phyloP scores from a whole-genome alignment of 768 basidiomycete species.

The Xerocomellus chrysenteron region DNA sequence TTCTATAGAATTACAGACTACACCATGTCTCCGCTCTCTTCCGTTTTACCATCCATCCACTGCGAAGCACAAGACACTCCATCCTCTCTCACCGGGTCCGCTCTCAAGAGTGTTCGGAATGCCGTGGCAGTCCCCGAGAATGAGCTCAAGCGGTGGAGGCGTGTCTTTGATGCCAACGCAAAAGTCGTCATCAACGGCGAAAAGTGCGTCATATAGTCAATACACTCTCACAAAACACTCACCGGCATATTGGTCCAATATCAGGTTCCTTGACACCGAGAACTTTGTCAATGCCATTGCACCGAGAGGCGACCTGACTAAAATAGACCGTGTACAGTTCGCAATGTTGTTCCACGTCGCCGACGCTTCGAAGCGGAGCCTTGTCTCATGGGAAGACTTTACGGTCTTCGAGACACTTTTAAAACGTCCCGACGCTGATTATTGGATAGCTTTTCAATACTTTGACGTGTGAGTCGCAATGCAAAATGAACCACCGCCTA shows the following conservation, averaged over 20 bases:
- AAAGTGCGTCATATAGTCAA: slow-evolving; percentile 55
- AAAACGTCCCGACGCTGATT: slow-evolving; percentile 94
- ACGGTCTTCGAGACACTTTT: slow-evolving; percentile 90
- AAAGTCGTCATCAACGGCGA: slow-evolving; percentile 70
- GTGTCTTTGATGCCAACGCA: slow-evolving; percentile 83
- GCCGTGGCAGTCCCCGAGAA: slow-evolving; percentile 72
- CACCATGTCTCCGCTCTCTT: slow-evolving; percentile 40
- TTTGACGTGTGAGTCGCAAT: slow-evolving; percentile 81
- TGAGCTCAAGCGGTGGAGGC: slow-evolving; percentile 86
- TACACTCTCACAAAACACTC: slow-evolving; percentile 20
- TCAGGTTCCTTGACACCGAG: slow-evolving; percentile 81
- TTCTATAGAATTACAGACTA: slow-evolving; percentile 23
- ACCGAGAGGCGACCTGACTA: slow-evolving; percentile 78
- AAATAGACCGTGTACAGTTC: slow-evolving; percentile 87
- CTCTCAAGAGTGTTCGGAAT: slow-evolving; percentile 64
- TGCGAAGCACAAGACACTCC: slow-evolving; percentile 46
- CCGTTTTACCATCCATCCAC: slow-evolving; percentile 49
- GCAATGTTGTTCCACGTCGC: slow-evolving; percentile 88
- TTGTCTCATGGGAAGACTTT: slow-evolving; percentile 94
- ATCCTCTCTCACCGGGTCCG: slow-evolving; percentile 49
- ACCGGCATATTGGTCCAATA: slow-evolving; percentile 8
- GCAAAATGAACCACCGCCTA: background rate
- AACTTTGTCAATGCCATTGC: slow-evolving; percentile 96
- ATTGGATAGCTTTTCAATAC: slow-evolving; percentile 94
- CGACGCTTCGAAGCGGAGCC: slow-evolving; percentile 70